phyloP scores from a whole-genome alignment of 1,139 yeast species.

The Taiozyma sp. region DNA sequence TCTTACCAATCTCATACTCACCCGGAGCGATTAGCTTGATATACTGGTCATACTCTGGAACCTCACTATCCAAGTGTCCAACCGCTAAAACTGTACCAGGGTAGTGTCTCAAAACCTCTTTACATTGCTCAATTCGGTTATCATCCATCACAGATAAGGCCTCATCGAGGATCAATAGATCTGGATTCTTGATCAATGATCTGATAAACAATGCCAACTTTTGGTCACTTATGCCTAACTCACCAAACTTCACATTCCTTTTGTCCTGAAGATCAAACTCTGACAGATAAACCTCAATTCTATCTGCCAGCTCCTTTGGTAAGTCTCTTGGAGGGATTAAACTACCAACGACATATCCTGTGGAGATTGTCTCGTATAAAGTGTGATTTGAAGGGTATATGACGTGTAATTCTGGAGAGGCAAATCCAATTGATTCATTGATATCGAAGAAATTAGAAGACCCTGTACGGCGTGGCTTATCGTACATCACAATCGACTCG shows the following conservation, averaged over 20 bases:
- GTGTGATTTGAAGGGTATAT: conserved; percentile 57
- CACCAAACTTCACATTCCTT: conserved; percentile 38
- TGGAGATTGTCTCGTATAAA: conserved; percentile 55
- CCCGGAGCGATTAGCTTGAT: conserved; percentile 35
- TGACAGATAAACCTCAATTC: conserved; percentile 30
- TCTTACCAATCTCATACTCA: conserved; percentile 23
- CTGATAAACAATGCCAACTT: conserved; percentile 72
- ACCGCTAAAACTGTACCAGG: conserved; percentile 69
- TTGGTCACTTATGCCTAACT: conserved; percentile 66
- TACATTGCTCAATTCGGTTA: conserved; percentile 57
- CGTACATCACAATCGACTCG: conserved; percentile 57
- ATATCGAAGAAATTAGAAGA: conserved; percentile 71
- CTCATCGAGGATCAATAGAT: conserved; percentile 78
- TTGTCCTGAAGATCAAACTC: conserved; percentile 29
- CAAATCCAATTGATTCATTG: conserved; percentile 74
- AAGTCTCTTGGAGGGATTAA: conserved; percentile 36
- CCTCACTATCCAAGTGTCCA: conserved; percentile 65
- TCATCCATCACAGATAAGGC: conserved; percentile 91
- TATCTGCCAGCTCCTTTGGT: conserved; percentile 28
- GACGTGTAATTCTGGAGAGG: conserved; percentile 90
- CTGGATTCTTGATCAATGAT: conserved; percentile 72
- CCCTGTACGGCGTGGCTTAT: conserved; percentile 68
- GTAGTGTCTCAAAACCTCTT: conserved; percentile 53
- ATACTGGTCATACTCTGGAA: conserved; percentile 50
- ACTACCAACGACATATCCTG: conserved; percentile 67